Evolutionary conservation across 2,329 filamentous ascomycete species (phyloP).

Genomic region (Phialophora tarda): DNA sequence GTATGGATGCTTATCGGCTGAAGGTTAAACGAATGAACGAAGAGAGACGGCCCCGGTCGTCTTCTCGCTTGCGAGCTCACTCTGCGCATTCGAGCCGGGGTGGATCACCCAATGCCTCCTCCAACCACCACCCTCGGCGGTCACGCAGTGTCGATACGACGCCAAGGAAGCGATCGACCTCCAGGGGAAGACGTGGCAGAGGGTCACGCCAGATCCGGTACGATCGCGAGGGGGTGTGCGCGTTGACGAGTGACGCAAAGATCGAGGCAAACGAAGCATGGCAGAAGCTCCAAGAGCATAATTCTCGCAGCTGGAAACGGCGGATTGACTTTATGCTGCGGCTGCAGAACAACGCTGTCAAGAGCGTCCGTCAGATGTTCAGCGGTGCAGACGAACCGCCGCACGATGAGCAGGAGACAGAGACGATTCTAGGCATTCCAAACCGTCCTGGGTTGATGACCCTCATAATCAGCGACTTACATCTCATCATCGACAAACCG

Average conservation of each 20-base stretch:
- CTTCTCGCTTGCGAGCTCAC: constrained; percentile 59
- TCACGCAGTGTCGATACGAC: constrained; percentile 61
- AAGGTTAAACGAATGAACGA: constrained; percentile 86
- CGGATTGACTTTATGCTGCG: constrained; percentile 79
- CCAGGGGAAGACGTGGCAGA: constrained; percentile 46
- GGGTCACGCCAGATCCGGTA: constrained; percentile 61
- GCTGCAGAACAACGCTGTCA: constrained; percentile 74
- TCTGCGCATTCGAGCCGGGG: constrained; percentile 60
- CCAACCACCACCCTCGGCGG: constrained; percentile 45
- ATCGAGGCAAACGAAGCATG: constrained; percentile 78
- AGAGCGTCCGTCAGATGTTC: constrained; percentile 77
- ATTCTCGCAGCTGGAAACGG: constrained; percentile 88
- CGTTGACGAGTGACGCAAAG: constrained; percentile 73
- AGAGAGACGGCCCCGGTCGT: constrained; percentile 60
- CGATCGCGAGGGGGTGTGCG: constrained; percentile 76
- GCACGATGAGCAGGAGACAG: constrained; percentile 79
- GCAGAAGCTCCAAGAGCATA: constrained; percentile 75
- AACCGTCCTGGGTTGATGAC: constrained; percentile 83
- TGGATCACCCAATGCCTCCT: constrained; percentile 43
- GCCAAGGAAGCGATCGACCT: constrained; percentile 44
- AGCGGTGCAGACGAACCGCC: constrained; percentile 82
- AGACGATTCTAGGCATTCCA: constrained; percentile 84
- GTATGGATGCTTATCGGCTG: constrained; percentile 85
- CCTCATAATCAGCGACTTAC: constrained; percentile 79
- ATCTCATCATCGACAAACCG: constrained; percentile 86